Evolutionary conservation across 2,329 filamentous ascomycete genomes (phyloP).

Genomic region (Cladosporium phlei): DNA sequence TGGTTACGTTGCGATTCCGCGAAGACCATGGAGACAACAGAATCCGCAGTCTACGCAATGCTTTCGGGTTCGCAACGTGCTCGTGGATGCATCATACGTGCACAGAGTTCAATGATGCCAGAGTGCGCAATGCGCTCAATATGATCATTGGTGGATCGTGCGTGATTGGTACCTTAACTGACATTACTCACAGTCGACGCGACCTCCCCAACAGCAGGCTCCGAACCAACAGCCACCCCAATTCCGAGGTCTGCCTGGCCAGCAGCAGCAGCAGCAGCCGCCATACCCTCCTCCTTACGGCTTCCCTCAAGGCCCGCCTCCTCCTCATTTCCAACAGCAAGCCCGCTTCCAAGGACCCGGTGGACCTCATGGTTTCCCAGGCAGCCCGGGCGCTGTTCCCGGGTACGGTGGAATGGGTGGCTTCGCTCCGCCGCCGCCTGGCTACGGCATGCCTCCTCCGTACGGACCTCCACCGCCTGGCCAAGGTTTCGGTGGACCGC

Average conservation of each 20-base stretch:
- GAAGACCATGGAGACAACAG: conserved; percentile 92
- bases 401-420: conserved; percentile 26
- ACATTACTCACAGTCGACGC: conserved; percentile 22
- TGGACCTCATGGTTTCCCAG: conserved; percentile 43
- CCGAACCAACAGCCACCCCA: conserved; percentile 35
- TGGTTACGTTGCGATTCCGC: conserved; percentile 41
- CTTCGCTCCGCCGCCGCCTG: conserved; percentile 28
- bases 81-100: too few species aligned
- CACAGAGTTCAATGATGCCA: too few species aligned
- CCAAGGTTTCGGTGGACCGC: conserved; percentile 52
- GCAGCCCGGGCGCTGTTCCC: conserved; percentile 41
- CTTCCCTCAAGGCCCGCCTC: conserved; percentile 34
- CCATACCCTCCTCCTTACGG: conserved; percentile 39
- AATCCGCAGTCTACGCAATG: too few species aligned
- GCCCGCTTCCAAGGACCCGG: conserved; percentile 43
- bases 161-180: conserved; percentile 10
- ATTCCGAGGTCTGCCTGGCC: conserved; percentile 30
- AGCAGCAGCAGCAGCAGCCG: conserved; percentile 34
- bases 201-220: conserved; percentile 25
- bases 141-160: background rate
- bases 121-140: conserved; percentile 14
- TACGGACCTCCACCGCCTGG: conserved; percentile 55
- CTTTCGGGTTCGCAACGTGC: too few species aligned
- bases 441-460: conserved; percentile 13
- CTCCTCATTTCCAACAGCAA: conserved; percentile 40